Base-by-base conservation (phyloP, 352 stramenopile genomes). In the Pythium brachiatum region DNA sequence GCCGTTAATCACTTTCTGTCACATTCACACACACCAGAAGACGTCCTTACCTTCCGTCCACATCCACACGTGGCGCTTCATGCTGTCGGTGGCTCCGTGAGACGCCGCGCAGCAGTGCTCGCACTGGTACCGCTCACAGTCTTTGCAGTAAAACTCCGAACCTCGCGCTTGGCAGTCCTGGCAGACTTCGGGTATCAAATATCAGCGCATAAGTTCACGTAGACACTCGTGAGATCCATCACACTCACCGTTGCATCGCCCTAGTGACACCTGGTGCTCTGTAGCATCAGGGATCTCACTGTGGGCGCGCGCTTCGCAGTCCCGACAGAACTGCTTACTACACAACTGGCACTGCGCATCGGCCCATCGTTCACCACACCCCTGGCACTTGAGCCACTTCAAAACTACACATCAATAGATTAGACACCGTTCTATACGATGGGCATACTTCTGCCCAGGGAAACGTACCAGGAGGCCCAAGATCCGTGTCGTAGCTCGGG, bases 41-140 rank as follows among this genome's bases (percentile, higher is more conserved):
- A n/a, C 25, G n/a, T 11, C 43, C 7, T 36, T 32, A 86, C 81
- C 82, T 78, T 89, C 75, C 11, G 83, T 71, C 60, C 67, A 77
- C 60, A 88, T 77, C 64, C 73, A 86, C n/a, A 78, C 74, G 55
- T 92, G 82, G 4, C 32, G 8, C 12, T 27, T 23, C 25, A 20
- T 36, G 16, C n/a, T 16, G 2, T 57, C 46, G 6, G 7, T 8
- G 1, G 1, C 15, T 1, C 0, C 18, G 53, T 67, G 47, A 4
- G 1, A 23, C 21, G 31, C 21, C 0, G 65, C 65, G 57, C 79
- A 89, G 68, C 83, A 92, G 3, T 34, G 34, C n/a, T 86, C 72
- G 27, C 83, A 92, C 60, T 87, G 75, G 59, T 86, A 81, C 43
- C 53, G 64, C 25, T 72, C 68, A 64, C 83, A 92, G 31, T 73